Percentiles rank a stretch among this genome's conserved stretches.
phyloP scores from a whole-genome alignment of 169 alveolate genomes.

The Plasmodium coatneyi region DNA sequence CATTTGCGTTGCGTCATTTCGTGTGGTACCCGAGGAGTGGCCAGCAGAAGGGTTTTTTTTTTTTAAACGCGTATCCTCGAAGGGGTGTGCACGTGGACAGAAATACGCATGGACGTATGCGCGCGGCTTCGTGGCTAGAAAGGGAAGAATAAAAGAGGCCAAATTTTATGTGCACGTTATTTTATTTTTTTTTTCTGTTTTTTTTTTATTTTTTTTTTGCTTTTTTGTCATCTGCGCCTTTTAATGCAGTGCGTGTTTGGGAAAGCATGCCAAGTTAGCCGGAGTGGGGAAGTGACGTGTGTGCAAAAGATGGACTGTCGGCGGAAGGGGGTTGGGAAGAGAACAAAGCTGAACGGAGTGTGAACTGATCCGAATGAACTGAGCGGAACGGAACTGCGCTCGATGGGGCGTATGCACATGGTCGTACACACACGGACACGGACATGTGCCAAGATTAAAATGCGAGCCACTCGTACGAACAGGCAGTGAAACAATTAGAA shows the following conservation, averaged over 20 bases:
- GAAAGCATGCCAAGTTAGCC: neutral
- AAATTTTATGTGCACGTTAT: neutral
- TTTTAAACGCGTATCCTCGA: neutral
- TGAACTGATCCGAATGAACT: neutral
- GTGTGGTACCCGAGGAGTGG: neutral
- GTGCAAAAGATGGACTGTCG: neutral
- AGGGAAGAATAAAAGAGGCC: neutral
- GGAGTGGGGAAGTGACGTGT: neutral
- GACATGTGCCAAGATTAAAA: neutral
- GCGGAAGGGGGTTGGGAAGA: neutral
- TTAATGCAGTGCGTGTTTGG: slow-evolving; percentile 3
- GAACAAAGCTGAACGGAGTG: neutral
- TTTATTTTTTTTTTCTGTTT: neutral
- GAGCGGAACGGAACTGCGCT: neutral
- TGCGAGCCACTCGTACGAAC: neutral
- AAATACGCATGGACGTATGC: neutral
- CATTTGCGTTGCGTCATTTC: neutral
- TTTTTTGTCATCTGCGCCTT: neutral
- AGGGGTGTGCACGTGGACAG: neutral
- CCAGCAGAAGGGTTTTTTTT: neutral
- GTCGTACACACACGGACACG: neutral
- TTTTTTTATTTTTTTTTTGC: neutral
- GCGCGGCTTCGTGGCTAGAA: neutral
- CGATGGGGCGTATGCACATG: neutral
- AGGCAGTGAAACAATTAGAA: neutral